Conservation (phyloP, 768 basidiomycete genomes). For the Mycena albidolilacea region DNA sequence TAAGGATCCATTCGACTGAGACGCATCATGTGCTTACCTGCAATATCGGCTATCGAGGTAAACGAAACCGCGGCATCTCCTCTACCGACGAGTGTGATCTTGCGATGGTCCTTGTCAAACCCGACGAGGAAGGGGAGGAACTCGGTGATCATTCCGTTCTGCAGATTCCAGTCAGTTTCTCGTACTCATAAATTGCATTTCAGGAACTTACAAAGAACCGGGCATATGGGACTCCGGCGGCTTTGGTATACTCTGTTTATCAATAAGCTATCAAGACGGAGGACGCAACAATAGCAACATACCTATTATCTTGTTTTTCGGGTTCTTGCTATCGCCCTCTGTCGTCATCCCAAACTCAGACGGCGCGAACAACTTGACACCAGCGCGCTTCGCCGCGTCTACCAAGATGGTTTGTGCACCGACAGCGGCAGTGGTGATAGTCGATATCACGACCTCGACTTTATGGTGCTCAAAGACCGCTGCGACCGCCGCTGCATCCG, state of each 20-base stretch:
- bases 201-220: conserved; percentile 41
- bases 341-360: conserved; percentile 3
- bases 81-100: conserved; percentile 40
- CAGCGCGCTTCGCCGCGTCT: conserved; percentile 47
- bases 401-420: conserved; percentile 43
- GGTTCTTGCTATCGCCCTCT: conserved; percentile 14
- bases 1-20: too few relatives aligned
- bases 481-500: conserved; percentile 30
- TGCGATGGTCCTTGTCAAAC: conserved; percentile 24
- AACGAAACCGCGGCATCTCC: conserved; percentile 43
- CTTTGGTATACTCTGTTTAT: conserved; percentile 31
- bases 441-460: conserved; percentile 47
- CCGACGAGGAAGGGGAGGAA: conserved; percentile 45
- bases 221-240: conserved; percentile 37
- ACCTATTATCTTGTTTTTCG: conserved; percentile 22
- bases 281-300: not conserved
- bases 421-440: conserved; percentile 40
- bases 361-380: conserved; percentile 16
- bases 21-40: conserved; percentile 20
- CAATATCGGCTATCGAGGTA: conserved; percentile 43
- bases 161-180: not conserved
- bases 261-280: not conserved
- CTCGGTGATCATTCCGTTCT: conserved; percentile 44
- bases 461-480: conserved; percentile 37
- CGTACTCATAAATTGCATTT: not conserved